Evolutionary conservation across 345 rosid species (phyloP).

Genomic region (Pistacia integerrima): DNA sequence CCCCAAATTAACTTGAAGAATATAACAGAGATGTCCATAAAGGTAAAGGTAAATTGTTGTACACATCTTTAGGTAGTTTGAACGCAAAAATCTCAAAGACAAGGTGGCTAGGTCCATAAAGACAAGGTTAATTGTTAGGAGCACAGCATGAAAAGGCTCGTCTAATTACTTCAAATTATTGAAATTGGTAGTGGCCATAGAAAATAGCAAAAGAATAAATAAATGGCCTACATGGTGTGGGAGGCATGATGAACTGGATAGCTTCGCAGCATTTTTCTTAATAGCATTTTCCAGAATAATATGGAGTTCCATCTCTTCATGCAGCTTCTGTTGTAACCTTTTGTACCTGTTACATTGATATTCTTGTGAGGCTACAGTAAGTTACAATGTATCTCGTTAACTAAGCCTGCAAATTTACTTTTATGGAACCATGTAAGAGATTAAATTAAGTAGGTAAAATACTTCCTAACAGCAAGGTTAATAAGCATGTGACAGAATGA

Average conservation of each 20-base stretch:
- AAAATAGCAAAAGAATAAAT: conserved; percentile 1
- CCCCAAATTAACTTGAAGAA: not conserved
- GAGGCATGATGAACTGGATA: no score
- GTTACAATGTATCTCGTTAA: not conserved
- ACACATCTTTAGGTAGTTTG: not conserved
- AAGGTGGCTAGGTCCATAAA: not conserved
- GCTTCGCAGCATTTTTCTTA: no score
- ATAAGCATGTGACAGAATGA: no score
- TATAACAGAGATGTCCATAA: not conserved
- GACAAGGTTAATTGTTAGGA: not conserved
- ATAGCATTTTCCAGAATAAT: no score
- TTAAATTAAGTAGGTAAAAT: no score
- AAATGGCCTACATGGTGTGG: conserved; percentile 7
- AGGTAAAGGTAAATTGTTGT: not conserved
- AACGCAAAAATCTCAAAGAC: not conserved
- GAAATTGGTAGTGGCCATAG: not conserved
- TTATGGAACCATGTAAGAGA: no score
- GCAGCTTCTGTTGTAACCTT: no score
- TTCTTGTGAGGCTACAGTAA: not conserved
- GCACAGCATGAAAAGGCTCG: not conserved
- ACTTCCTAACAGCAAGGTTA: no score
- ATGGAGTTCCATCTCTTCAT: no score
- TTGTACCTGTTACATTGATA: conserved; percentile 54
- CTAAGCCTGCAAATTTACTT: no score
- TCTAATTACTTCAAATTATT: not conserved